phyloP scores from a whole-genome alignment of 2,329 filamentous ascomycete genomes.

The Talaromyces sp. region DNA sequence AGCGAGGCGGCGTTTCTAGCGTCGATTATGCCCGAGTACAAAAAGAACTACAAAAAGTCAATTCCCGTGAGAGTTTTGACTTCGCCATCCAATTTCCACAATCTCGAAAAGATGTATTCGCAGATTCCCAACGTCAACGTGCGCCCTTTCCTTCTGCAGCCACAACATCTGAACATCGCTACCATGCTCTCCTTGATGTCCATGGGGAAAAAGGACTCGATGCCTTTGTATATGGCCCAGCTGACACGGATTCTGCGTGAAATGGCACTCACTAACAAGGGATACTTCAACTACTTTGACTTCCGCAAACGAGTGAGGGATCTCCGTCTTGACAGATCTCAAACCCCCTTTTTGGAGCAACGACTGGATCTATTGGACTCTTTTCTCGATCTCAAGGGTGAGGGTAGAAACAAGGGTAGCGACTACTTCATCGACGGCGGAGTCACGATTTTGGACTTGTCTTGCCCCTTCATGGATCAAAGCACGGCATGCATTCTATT shows the following conservation, averaged over 20 bases:
- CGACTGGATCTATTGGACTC: conserved; percentile 21
- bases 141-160: conserved; percentile 16
- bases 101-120: conserved; percentile 17
- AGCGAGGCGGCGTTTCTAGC: conserved; percentile 48
- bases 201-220: conserved; percentile 16
- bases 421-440: conserved; percentile 13
- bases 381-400: conserved; percentile 15
- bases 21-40: conserved; percentile 12
- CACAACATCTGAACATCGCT: conserved; percentile 17
- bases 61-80: conserved; percentile 19
- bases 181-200: conserved; percentile 23
- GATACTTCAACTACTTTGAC: conserved; percentile 19
- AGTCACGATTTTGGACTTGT: conserved; percentile 66
- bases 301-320: conserved; percentile 16
- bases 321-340: conserved; percentile 11
- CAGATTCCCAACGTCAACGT: conserved; percentile 20
- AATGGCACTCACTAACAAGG: conserved; percentile 17
- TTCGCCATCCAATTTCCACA: conserved; percentile 19
- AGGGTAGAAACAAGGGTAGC: conserved; percentile 2
- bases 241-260: conserved; percentile 21
- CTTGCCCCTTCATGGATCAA: conserved; percentile 63
- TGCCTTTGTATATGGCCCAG: conserved; percentile 20
- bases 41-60: conserved; percentile 2
- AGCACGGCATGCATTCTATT: conserved; percentile 67
- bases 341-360: conserved; percentile 18